Evolutionary conservation across 805 yeast genomes (phyloP).

Genomic region (Wickerhamiella alocasiicola): DNA sequence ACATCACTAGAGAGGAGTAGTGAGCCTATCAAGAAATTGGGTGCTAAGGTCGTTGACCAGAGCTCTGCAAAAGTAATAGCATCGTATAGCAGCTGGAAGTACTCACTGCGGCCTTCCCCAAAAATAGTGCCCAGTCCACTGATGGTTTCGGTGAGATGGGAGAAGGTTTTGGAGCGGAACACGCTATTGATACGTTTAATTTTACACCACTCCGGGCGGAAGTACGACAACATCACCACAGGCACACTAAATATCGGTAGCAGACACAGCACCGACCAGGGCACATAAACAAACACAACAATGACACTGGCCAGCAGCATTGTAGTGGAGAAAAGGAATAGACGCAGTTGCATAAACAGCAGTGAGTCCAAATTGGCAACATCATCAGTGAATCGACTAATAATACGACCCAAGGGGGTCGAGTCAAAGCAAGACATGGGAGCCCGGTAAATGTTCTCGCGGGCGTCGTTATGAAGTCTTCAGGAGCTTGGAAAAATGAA

Average conservation of each 20-base stretch:
- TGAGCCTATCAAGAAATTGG: too few species aligned
- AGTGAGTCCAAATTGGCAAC: slow-evolving; percentile 76
- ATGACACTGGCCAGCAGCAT: slow-evolving; percentile 51
- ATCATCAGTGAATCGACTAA: slow-evolving; percentile 79
- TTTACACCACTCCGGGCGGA: slow-evolving; percentile 63
- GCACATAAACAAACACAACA: slow-evolving; percentile 55
- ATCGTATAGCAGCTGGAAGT: too few species aligned
- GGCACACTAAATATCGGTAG: slow-evolving; percentile 42
- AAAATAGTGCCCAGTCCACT: slow-evolving; percentile 55
- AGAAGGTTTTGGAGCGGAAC: slow-evolving; percentile 56
- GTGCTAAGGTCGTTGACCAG: too few species aligned
- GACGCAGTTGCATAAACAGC: slow-evolving; percentile 53
- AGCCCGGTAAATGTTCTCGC: slow-evolving; percentile 46
- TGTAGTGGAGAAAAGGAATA: slow-evolving; percentile 41
- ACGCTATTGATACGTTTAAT: slow-evolving; percentile 64
- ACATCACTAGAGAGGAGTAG: too few species aligned
- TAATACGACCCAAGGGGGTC: slow-evolving; percentile 76
- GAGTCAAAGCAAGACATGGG: slow-evolving; percentile 78
- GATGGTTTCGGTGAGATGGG: slow-evolving; percentile 58
- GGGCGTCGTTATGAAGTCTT: slow-evolving; percentile 49
- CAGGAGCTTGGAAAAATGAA: slow-evolving; percentile 46
- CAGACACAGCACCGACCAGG: slow-evolving; percentile 53
- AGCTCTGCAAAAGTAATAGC: too few species aligned
- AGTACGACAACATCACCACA: slow-evolving; percentile 37
- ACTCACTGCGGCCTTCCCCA: slow-evolving; percentile 36